Conservation (phyloP, 192 early-diverging fungal genomes). For the Coemansia interrupta region DNA sequence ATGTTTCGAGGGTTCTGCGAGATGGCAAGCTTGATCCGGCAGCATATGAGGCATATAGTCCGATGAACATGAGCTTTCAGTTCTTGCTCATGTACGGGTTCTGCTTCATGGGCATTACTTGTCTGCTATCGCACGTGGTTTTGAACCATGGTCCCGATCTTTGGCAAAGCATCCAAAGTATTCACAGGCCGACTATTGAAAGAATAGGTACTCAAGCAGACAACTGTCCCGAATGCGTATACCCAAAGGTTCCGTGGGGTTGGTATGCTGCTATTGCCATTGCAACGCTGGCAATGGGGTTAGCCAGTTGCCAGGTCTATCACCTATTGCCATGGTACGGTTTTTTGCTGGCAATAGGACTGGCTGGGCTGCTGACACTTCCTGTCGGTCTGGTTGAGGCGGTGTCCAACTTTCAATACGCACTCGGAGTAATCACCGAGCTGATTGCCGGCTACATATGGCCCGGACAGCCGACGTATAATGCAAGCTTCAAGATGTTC, state of each 20-base stretch:
- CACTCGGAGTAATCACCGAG: slow-evolving; percentile 77
- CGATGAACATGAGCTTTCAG: slow-evolving; percentile 59
- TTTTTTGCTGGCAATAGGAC: slow-evolving; percentile 56
- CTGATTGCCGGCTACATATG: slow-evolving; percentile 70
- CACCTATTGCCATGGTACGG: slow-evolving; percentile 62
- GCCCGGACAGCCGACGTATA: slow-evolving; percentile 72
- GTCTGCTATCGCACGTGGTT: slow-evolving; percentile 60
- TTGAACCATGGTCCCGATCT: slow-evolving; percentile 65
- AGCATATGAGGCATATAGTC: slow-evolving; percentile 57
- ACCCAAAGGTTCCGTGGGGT: slow-evolving; percentile 58
- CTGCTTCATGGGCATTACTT: slow-evolving; percentile 60
- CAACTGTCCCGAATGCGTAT: neutral
- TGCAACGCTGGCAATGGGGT: slow-evolving; percentile 29
- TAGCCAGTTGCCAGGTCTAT: slow-evolving; percentile 27
- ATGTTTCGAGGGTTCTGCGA: slow-evolving; percentile 54
- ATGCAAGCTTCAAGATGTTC: slow-evolving; percentile 78
- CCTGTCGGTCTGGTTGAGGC: slow-evolving; percentile 75
- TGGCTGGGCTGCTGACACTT: slow-evolving; percentile 60
- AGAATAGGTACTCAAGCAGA: neutral
- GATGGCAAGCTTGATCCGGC: slow-evolving; percentile 52
- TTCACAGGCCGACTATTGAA: slow-evolving; percentile 14
- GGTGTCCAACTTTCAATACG: slow-evolving; percentile 68
- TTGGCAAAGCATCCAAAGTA: slow-evolving; percentile 46
- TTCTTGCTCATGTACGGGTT: slow-evolving; percentile 67
- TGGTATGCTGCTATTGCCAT: slow-evolving; percentile 57